Conservation (phyloP, 345 rosid species). For the Acer campestre region DNA sequence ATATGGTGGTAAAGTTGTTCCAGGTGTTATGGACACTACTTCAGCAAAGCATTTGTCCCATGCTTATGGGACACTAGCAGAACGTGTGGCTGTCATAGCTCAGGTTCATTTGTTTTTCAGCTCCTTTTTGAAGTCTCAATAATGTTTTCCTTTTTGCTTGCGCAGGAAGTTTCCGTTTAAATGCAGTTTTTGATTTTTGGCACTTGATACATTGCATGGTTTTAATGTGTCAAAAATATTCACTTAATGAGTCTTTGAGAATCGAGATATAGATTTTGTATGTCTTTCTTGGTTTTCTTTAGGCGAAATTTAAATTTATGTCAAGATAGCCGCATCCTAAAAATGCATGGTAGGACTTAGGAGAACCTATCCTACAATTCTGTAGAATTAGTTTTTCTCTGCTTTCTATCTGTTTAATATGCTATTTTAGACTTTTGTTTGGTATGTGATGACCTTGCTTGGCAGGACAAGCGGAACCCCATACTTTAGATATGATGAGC, state of each 20-base stretch:
- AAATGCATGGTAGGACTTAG: neutral
- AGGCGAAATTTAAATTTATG: neutral
- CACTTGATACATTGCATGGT: neutral
- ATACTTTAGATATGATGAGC: neutral
- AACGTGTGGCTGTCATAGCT: constrained; percentile 83
- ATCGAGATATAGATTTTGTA: neutral
- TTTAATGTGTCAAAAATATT: constrained; percentile 1
- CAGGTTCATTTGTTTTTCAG: constrained; percentile 57
- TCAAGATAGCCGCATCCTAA: neutral
- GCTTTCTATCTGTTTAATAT: too few species aligned
- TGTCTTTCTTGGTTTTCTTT: neutral
- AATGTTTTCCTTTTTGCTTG: neutral
- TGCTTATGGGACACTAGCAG: constrained; percentile 89
- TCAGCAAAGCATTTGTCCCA: constrained; percentile 89
- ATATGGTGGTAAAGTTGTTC: constrained; percentile 75
- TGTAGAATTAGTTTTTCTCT: neutral
- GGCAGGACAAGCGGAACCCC: too few species aligned
- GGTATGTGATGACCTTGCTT: too few species aligned
- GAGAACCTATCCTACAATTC: neutral
- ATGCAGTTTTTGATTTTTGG: neutral
- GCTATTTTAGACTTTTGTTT: too few species aligned
- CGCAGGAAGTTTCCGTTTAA: neutral
- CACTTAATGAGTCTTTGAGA: neutral
- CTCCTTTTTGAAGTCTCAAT: neutral
- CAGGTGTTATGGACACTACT: constrained; percentile 87